Conservation (phyloP, 108 stramenopile species). For the Skeletonema potamos region DNA sequence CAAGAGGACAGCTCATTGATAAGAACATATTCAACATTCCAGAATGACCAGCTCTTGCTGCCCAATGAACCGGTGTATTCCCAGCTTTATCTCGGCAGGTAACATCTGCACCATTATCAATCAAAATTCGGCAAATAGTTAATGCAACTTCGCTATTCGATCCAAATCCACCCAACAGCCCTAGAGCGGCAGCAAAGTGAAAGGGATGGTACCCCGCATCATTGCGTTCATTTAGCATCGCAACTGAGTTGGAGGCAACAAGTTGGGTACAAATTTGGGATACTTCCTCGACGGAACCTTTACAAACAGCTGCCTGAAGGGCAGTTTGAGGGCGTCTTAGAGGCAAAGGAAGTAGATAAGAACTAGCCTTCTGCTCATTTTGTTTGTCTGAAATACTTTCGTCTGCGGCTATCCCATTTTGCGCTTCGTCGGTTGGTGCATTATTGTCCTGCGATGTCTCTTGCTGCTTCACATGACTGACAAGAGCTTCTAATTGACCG, state of each 20-base stretch:
- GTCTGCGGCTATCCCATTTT: conserved; percentile 4
- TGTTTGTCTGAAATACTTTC: not conserved
- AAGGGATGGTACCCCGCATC: conserved; percentile 67
- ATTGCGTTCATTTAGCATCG: conserved; percentile 46
- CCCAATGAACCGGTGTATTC: conserved; percentile 86
- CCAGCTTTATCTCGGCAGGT: conserved; percentile 61
- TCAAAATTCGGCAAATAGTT: conserved; percentile 56
- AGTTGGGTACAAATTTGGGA: conserved; percentile 39
- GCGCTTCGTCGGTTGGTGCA: conserved; percentile 9
- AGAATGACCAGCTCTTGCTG: conserved; percentile 74
- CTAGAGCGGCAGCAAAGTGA: conserved; percentile 68
- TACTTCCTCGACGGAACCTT: conserved; percentile 59
- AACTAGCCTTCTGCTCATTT: not conserved
- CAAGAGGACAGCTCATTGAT: conserved; percentile 59
- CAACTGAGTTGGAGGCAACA: conserved; percentile 16
- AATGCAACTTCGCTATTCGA: conserved; percentile 33
- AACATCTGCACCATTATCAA: conserved; percentile 63
- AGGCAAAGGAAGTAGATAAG: conserved; percentile 16
- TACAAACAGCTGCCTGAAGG: conserved; percentile 73
- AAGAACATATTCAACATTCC: conserved; percentile 64
- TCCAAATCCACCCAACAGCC: conserved; percentile 45
- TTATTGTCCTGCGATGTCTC: not conserved
- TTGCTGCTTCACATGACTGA: conserved; percentile 40
- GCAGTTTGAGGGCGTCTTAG: conserved; percentile 36
- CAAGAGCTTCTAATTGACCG: conserved; percentile 74